Conservation (phyloP, 139 green algal genomes). For the Chlamydomonas incerta region DNA sequence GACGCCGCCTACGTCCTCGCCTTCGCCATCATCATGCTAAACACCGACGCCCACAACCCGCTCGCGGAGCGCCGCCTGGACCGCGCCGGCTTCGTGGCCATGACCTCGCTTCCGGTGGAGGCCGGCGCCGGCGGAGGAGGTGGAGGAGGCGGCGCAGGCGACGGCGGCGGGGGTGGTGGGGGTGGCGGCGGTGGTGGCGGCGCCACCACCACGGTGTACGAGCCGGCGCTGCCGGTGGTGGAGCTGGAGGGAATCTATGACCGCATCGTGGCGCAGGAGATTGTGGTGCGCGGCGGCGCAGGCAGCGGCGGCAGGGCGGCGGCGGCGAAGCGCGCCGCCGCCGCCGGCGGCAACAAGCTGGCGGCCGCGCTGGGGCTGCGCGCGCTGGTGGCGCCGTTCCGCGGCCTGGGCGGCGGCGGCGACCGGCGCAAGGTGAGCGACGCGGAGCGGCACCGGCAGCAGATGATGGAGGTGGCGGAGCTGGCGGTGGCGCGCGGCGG, state of each 20-base stretch:
- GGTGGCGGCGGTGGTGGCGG: no score
- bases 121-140: conserved; percentile 17
- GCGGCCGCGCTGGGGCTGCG: conserved; percentile 75
- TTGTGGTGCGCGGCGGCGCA: conserved; percentile 57
- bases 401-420: background rate
- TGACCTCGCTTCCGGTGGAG: conserved; percentile 64
- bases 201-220: conserved; percentile 42
- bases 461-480: conserved; percentile 61
- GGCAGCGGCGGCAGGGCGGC: background rate
- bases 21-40: conserved; percentile 97
- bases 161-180: no score
- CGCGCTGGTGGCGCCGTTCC: conserved; percentile 58
- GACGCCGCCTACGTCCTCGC: conserved; percentile 91
- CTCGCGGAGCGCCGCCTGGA: conserved; percentile 86
- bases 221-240: conserved; percentile 74
- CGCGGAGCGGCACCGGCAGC: conserved; percentile 56
- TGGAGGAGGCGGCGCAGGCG: no score
- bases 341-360: conserved; percentile 52
- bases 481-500: conserved; percentile 57
- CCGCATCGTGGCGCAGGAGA: conserved; percentile 79
- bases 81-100: conserved; percentile 85
- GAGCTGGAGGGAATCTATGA: conserved; percentile 86
- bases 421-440: conserved; percentile 5
- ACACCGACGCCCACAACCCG: conserved; percentile 96
- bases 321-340: background rate